Evolutionary conservation across 495 filamentous ascomycete genomes (phyloP).

Genomic region (Hypoxylon lenormandii): DNA sequence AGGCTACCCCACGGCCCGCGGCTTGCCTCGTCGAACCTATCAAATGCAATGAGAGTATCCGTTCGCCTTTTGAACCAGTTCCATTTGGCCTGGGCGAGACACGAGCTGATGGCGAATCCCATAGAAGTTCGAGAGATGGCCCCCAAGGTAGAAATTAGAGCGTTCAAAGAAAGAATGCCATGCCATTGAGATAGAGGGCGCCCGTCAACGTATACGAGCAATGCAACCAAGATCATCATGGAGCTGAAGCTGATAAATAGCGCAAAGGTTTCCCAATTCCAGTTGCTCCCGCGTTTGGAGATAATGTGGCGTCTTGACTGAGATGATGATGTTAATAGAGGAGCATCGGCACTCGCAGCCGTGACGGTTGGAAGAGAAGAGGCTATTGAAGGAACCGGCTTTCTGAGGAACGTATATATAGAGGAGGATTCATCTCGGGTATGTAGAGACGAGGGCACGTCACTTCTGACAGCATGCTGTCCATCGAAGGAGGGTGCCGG

Average conservation of each 20-base stretch:
- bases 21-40: constrained; percentile 55
- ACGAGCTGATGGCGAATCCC: constrained; percentile 32
- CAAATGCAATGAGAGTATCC: constrained; percentile 45
- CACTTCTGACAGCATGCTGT: neutral
- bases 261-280: constrained; percentile 27
- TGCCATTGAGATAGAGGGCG: constrained; percentile 27
- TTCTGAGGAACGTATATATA: neutral
- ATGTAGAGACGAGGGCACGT: neutral
- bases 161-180: constrained; percentile 20
- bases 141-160: constrained; percentile 15
- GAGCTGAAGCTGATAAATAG: constrained; percentile 16
- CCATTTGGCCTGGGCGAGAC: constrained; percentile 53
- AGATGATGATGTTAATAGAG: constrained; percentile 8
- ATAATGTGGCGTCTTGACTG: constrained; percentile 12
- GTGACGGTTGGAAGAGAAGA: neutral
- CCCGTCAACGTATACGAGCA: constrained; percentile 16
- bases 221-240: constrained; percentile 8
- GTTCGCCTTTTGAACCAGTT: constrained; percentile 44
- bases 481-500: neutral
- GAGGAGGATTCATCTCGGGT: neutral
- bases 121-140: constrained; percentile 28
- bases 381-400: constrained; percentile 1
- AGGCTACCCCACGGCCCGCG: constrained; percentile 57
- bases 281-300: constrained; percentile 21
- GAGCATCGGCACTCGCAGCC: neutral